Conservation (phyloP, 768 basidiomycete genomes). For the Leccinum sublutescens region DNA sequence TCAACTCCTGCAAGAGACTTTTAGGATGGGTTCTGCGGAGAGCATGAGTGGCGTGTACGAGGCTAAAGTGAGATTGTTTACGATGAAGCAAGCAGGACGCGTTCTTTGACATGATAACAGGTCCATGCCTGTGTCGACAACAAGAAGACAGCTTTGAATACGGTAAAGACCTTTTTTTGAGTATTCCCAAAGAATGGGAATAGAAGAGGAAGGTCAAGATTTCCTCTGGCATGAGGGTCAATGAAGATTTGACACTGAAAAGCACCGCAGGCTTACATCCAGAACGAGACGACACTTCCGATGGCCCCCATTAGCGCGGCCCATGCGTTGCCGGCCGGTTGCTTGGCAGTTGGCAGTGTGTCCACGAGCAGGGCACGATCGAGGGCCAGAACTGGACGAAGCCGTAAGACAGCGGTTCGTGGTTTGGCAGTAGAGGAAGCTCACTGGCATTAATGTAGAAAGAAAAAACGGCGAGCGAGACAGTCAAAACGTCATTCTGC, state of each 20-base stretch:
- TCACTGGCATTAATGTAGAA: conserved; percentile 59
- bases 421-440: neutral
- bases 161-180: conserved; percentile 78
- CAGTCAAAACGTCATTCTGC: conserved; percentile 65
- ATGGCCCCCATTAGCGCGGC: conserved; percentile 89
- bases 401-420: neutral
- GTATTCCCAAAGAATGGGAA: conserved; percentile 76
- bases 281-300: conserved; percentile 86
- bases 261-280: conserved; percentile 55
- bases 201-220: conserved; percentile 66
- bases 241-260: neutral
- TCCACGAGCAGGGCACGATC: conserved; percentile 92
- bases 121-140: conserved; percentile 64
- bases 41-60: conserved; percentile 4
- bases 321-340: conserved; percentile 92
- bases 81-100: conserved; percentile 54
- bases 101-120: conserved; percentile 63
- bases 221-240: conserved; percentile 51
- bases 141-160: conserved; percentile 69
- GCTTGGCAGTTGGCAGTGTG: conserved; percentile 66
- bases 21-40: conserved; percentile 19
- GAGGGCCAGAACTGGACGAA: conserved; percentile 69
- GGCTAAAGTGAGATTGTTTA: neutral
- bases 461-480: conserved; percentile 71
- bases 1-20: conserved; percentile 45